A percentile compares a stretch with the other conserved stretches of the same genome.
phyloP scores from a whole-genome alignment of 768 basidiomycete genomes.

The Mrakia gelida region DNA sequence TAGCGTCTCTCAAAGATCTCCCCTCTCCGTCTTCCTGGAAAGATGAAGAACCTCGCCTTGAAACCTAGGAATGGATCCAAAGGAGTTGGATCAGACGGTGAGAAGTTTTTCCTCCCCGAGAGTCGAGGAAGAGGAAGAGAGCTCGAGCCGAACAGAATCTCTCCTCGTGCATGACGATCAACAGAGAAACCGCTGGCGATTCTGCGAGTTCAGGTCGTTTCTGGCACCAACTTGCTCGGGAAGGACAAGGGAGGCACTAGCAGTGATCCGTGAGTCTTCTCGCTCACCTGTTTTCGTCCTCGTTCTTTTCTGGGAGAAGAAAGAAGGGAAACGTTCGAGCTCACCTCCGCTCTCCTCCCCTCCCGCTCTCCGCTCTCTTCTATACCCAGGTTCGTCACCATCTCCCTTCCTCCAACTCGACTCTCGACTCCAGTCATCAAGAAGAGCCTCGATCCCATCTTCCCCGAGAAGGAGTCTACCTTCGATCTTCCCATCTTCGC shows the following conservation, averaged over 20 bases:
- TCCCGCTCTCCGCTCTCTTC: no score
- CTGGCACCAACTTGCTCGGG: conserved; percentile 40
- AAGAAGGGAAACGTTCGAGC: neutral
- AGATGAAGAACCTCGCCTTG: neutral
- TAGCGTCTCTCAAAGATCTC: conserved; percentile 1
- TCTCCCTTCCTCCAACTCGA: conserved; percentile 57
- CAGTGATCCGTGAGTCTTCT: conserved; percentile 42
- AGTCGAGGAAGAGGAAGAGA: neutral
- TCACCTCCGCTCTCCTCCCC: neutral
- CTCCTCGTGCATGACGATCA: neutral
- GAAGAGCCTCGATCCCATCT: conserved; percentile 65
- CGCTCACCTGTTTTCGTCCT: neutral
- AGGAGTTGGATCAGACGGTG: neutral
- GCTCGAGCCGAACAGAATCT: neutral
- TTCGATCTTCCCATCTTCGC: conserved; percentile 85
- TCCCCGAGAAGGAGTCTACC: conserved; percentile 64
- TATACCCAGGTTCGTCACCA: conserved; percentile 71
- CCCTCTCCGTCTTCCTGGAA: neutral
- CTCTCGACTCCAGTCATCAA: conserved; percentile 73
- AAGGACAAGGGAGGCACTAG: conserved; percentile 42
- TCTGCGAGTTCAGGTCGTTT: conserved; percentile 42
- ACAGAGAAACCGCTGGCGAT: conserved; percentile 30
- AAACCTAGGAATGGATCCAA: neutral
- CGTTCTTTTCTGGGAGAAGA: neutral
- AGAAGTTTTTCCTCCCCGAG: neutral